Base-by-base conservation (phyloP, 1,139 yeast species). In the Yamadazyma pseudoaaseri region DNA sequence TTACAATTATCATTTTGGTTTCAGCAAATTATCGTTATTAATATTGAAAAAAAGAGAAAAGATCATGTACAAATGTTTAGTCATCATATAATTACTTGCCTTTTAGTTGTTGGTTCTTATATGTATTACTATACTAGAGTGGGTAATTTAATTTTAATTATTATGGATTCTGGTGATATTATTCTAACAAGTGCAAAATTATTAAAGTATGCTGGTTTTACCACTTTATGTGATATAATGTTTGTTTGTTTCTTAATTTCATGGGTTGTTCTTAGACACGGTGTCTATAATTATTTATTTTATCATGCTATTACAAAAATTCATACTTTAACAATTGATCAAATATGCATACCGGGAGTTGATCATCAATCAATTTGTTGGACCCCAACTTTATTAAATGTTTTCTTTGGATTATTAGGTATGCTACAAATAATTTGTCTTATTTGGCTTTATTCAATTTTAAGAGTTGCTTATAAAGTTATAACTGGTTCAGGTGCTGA, bases 51-150 rank as follows among this genome's bases (percentile, higher is more conserved):
- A 42, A 76, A 70, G 43, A 76, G 97, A 47, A 86, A 86, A 55
- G 97, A 89, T 56, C 81, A 86, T 56, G 60, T 62, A 48, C 96
- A 87, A 58, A 89, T 89, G 97, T 78, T 87, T 52, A 65, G 82
- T 32, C 97, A 89, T 56, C 97, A 89, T 59, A 79, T 89, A 35
- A 81, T 89, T 36, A 89, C 97, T 1, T 73, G 81, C 48, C 49
- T 69, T 20, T 69, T 89, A 39, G 72, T 85, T 28, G 58, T 73
- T 14, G 94, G 94, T 1, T 82, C 94, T 2, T 89, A 87, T 56
- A 70, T 70, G 50, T 80, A 76, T 52, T 80, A 84, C 58, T 84
- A 78, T 56, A 78, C 81, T 25, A 72, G 89, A 29, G 76, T 86
- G 37, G 97, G 97, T 20, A 86, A 86, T 58, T 73, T 82, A 29